Conservation (phyloP, 192 early-diverging fungal species). For the Martensiomyces pterosporus region DNA sequence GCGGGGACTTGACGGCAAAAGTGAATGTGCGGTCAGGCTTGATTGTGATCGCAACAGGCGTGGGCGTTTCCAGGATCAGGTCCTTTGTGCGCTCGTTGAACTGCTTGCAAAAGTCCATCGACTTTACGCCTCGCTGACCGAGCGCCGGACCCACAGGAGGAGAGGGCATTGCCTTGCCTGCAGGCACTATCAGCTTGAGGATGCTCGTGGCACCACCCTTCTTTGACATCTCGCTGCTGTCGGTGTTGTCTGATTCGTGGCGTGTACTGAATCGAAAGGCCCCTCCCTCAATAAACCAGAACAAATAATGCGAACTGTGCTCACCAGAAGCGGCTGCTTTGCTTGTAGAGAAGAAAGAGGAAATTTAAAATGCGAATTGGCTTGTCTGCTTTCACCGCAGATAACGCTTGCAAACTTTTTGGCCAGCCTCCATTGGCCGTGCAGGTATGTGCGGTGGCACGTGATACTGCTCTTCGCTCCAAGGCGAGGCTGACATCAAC, state of each 20-base stretch:
- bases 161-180: conserved; percentile 91
- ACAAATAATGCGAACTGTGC: too few species aligned
- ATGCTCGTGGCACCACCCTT: conserved; percentile 51
- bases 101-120: conserved; percentile 97
- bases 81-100: conserved; percentile 96
- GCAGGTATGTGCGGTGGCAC: too few species aligned
- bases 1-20: conserved; percentile 82
- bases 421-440: too few species aligned
- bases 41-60: conserved; percentile 78
- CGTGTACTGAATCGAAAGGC: conserved; percentile 3
- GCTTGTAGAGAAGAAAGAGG: too few species aligned
- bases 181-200: conserved; percentile 74
- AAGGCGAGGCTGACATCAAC: too few species aligned
- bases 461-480: too few species aligned
- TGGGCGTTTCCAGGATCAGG: conserved; percentile 71
- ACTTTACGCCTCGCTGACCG: conserved; percentile 93
- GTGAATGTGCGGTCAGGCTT: conserved; percentile 90
- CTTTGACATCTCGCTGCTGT: conserved; percentile 31
- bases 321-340: too few species aligned
- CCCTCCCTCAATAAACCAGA: too few species aligned
- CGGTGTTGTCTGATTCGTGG: background rate
- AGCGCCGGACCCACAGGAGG: conserved; percentile 94
- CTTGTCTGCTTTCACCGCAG: too few species aligned
- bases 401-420: too few species aligned
- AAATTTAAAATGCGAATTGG: too few species aligned